Percentiles rank a stretch among this genome's conserved stretches.
These are phyloP conservation scores for Westerdykella sp. DNA, from an alignment of 2,329 filamentous ascomycete genomes.

Conservation along the genomic window DNA sequence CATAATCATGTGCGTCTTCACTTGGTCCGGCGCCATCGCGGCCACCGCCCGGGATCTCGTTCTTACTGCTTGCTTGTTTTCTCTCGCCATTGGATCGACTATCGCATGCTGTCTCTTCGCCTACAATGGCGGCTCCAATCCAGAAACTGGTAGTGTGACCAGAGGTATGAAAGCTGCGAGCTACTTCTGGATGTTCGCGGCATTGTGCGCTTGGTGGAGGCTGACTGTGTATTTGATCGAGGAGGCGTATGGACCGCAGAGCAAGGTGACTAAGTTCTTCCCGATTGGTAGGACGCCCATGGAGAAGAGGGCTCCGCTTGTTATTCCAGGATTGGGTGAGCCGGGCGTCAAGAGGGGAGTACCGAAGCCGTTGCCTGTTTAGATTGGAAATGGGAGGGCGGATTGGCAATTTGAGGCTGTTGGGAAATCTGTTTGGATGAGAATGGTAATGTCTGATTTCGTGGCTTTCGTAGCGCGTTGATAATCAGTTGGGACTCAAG, in stretches of 20 bases:
- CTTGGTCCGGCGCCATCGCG: constrained; percentile 11
- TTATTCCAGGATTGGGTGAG: constrained; percentile 6
- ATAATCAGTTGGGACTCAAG: no score
- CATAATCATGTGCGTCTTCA: constrained; percentile 5
- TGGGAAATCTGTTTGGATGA: no score
- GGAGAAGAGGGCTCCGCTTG: constrained; percentile 5
- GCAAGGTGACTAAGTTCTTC: constrained; percentile 4
- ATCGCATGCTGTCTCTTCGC: constrained; percentile 16
- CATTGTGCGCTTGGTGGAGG: constrained; percentile 16
- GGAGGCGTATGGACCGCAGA: constrained; percentile 1
- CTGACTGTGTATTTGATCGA: constrained; percentile 17
- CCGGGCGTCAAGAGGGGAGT: constrained; percentile 7
- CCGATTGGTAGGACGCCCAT: constrained; percentile 4
- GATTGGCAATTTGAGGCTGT: no score
- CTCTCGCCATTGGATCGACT: constrained; percentile 12
- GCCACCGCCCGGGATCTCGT: constrained; percentile 4
- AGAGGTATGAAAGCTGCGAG: constrained; percentile 15
- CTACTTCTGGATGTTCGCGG: constrained; percentile 17
- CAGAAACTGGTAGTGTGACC: constrained; percentile 2
- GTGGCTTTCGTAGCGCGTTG: no score
- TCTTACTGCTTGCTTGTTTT: constrained; percentile 4
- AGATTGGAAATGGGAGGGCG: neutral
- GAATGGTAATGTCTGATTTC: no score
- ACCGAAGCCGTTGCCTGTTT: constrained; percentile 4
- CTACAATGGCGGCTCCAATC: constrained; percentile 3